Evolutionary conservation across 129 eudicot species (phyloP).

Genomic region (Pittosporum tobira): DNA sequence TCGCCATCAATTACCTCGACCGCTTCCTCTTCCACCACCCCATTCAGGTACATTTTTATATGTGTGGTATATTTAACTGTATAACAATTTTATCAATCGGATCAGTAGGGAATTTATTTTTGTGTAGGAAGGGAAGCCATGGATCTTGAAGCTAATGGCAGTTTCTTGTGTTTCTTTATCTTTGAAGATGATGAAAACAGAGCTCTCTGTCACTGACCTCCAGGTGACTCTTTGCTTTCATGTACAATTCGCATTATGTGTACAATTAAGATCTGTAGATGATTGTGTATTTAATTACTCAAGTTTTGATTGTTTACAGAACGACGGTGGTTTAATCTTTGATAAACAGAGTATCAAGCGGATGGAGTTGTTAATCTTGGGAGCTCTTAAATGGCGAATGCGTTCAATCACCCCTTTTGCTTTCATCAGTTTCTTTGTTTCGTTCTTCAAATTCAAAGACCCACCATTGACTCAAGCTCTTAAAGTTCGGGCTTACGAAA

Average conservation of each 20-base stretch:
- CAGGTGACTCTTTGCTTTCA: constrained; percentile 16
- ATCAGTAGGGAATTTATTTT: no score
- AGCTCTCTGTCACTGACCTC: constrained; percentile 19
- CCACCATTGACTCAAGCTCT: constrained; percentile 24
- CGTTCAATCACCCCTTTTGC: constrained; percentile 46
- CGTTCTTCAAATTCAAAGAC: constrained; percentile 29
- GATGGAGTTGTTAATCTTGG: constrained; percentile 49
- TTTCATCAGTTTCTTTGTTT: constrained; percentile 28
- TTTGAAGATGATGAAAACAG: constrained; percentile 37
- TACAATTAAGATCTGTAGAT: no score
- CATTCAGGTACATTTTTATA: constrained; percentile 23
- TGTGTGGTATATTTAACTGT: not conserved
- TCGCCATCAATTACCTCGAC: constrained; percentile 50
- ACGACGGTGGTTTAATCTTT: constrained; percentile 23
- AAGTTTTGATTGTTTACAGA: constrained; percentile 9
- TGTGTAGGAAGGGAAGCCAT: constrained; percentile 48
- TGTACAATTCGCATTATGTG: no score
- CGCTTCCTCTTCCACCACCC: constrained; percentile 36
- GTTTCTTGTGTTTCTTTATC: constrained; percentile 53
- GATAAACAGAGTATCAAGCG: constrained; percentile 29
- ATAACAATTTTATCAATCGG: no score
- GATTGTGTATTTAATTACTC: not conserved
- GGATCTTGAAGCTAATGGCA: constrained; percentile 43
- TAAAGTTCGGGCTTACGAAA: constrained; percentile 36
- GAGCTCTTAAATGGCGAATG: constrained; percentile 54